These are phyloP conservation scores for Xylariaceae sp. DNA, from an alignment of 2,329 filamentous ascomycete species.

Conservation along the genomic window DNA sequence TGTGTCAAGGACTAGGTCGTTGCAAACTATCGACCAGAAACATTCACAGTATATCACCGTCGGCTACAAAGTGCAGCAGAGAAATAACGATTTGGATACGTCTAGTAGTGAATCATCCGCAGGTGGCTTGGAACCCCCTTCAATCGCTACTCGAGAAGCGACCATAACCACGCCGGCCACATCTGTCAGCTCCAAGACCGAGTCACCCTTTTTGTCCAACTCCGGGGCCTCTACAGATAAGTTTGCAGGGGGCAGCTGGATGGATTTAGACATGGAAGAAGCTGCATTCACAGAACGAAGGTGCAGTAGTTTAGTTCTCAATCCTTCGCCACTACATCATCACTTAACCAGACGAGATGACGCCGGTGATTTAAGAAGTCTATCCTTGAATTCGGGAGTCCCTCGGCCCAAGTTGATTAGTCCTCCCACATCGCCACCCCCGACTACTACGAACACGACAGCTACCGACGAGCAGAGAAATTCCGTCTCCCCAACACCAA, in stretches of 20 bases:
- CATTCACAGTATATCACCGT: slow-evolving; percentile 31
- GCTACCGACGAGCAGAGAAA: slow-evolving; percentile 5
- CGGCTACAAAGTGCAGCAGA: slow-evolving; percentile 23
- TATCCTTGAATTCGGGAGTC: slow-evolving; percentile 26
- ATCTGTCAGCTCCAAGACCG: slow-evolving; percentile 41
- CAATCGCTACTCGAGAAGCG: slow-evolving; percentile 39
- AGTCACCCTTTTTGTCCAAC: slow-evolving; percentile 25
- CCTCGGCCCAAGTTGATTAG: slow-evolving; percentile 9
- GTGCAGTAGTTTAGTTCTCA: slow-evolving; percentile 31
- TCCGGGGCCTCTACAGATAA: slow-evolving; percentile 25
- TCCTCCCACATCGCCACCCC: slow-evolving; percentile 16
- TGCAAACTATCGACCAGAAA: slow-evolving; percentile 29
- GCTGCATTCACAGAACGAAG: slow-evolving; percentile 26
- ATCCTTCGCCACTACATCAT: slow-evolving; percentile 19
- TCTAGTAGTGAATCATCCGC: slow-evolving; percentile 41
- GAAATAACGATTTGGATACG: slow-evolving; percentile 35
- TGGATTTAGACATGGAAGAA: slow-evolving; percentile 35
- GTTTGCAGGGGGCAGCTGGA: slow-evolving; percentile 34
- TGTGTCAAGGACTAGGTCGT: slow-evolving; percentile 28
- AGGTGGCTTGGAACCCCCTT: slow-evolving; percentile 38
- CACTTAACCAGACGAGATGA: slow-evolving; percentile 14
- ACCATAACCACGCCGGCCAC: slow-evolving; percentile 47
- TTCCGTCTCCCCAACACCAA: slow-evolving; percentile 14
- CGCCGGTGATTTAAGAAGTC: slow-evolving; percentile 22
- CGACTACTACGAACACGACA: slow-evolving; percentile 4